These are phyloP conservation scores for Cryptococcus wingfieldii DNA, from an alignment of 1,284 basidiomycete genomes.

Conservation along the genomic window DNA sequence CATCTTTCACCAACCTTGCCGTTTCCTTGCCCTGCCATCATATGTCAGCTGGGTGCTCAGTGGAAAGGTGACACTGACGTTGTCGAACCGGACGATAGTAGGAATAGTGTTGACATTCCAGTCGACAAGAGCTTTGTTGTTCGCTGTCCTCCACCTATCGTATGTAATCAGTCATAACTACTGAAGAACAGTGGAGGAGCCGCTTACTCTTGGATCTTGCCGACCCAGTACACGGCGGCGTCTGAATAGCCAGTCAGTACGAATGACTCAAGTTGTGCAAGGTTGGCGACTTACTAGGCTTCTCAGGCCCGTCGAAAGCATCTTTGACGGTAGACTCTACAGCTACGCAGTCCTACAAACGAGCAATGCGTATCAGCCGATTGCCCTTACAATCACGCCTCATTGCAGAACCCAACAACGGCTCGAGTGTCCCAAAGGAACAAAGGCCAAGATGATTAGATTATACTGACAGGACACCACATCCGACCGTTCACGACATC, in stretches of 20 bases:
- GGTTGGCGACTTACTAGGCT: slow-evolving; percentile 49
- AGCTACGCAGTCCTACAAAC: slow-evolving; percentile 63
- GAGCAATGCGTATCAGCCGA: neutral
- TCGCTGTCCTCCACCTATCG: slow-evolving; percentile 29
- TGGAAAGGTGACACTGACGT: slow-evolving; percentile 54
- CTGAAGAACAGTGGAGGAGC: neutral
- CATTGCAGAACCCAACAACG: too few species aligned
- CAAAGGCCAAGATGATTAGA: neutral
- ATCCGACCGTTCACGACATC: slow-evolving; percentile 45
- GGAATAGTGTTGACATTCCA: slow-evolving; percentile 66
- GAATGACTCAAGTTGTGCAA: neutral
- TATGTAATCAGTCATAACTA: neutral
- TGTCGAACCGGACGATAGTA: slow-evolving; percentile 64
- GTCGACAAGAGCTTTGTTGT: slow-evolving; percentile 61
- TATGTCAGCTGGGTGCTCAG: neutral
- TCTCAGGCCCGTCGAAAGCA: slow-evolving; percentile 56
- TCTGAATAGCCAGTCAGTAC: slow-evolving; percentile 24
- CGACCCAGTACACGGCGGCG: slow-evolving; percentile 68
- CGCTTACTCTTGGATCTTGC: slow-evolving; percentile 62
- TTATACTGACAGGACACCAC: slow-evolving; percentile 50
- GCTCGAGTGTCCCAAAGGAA: neutral
- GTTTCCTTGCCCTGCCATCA: slow-evolving; percentile 54
- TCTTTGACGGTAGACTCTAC: slow-evolving; percentile 62
- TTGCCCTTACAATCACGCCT: neutral
- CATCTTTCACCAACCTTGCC: slow-evolving; percentile 59